Evolutionary conservation across 1,139 yeast species (phyloP).

Genomic region (Pichia sp.): DNA sequence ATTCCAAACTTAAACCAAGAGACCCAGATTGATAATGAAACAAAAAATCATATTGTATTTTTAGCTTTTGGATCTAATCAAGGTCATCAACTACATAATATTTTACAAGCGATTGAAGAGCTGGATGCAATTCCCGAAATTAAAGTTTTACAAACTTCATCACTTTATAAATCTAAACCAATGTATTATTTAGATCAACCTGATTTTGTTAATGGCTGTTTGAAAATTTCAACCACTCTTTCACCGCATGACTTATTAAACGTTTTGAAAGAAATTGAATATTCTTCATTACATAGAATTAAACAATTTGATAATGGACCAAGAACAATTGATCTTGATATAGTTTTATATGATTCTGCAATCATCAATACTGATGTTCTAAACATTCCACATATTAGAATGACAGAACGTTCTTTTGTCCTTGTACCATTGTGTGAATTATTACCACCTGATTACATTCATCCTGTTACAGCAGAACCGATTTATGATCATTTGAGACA

Average conservation of each 20-base stretch:
- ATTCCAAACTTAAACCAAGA: slow-evolving; percentile 35
- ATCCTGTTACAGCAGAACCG: slow-evolving; percentile 84
- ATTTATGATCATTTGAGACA: slow-evolving; percentile 62
- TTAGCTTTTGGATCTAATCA: slow-evolving; percentile 87
- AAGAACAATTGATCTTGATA: slow-evolving; percentile 82
- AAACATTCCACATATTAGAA: slow-evolving; percentile 76
- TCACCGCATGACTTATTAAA: slow-evolving; percentile 59
- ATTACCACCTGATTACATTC: slow-evolving; percentile 54
- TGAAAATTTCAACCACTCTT: slow-evolving; percentile 51
- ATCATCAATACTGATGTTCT: slow-evolving; percentile 52
- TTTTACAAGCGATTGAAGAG: slow-evolving; percentile 49
- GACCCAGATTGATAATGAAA: slow-evolving; percentile 9
- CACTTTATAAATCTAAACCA: slow-evolving; percentile 83
- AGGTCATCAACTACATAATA: slow-evolving; percentile 65
- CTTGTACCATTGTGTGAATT: slow-evolving; percentile 83
- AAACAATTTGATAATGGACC: slow-evolving; percentile 89
- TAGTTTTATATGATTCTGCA: slow-evolving; percentile 61
- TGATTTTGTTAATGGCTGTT: slow-evolving; percentile 78
- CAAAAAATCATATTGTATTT: slow-evolving; percentile 48
- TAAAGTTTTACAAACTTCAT: slow-evolving; percentile 55
- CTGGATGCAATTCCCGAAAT: slow-evolving; percentile 36
- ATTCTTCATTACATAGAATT: slow-evolving; percentile 59
- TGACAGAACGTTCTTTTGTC: slow-evolving; percentile 88
- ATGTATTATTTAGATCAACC: slow-evolving; percentile 84
- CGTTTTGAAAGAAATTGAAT: slow-evolving; percentile 70